phyloP scores from a whole-genome alignment of 2,329 filamentous ascomycete genomes.

The Zymoseptoria passerinii region DNA sequence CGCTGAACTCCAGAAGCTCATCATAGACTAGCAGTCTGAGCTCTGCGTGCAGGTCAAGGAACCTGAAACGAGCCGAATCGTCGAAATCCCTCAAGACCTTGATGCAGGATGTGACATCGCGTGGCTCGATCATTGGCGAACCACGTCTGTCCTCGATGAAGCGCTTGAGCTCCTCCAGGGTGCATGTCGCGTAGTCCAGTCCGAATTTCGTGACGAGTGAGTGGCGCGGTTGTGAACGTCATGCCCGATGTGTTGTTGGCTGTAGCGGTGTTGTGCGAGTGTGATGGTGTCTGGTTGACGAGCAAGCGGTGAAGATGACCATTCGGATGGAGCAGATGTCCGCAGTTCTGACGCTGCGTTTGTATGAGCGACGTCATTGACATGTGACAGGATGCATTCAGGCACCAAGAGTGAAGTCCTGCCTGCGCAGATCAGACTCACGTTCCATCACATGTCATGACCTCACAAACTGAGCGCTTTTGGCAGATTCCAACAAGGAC shows the following conservation, averaged over 20 bases:
- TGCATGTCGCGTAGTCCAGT: neutral
- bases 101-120: neutral
- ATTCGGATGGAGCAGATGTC: too few species aligned
- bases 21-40: conserved; percentile 5
- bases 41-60: conserved; percentile 11
- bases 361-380: neutral
- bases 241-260: neutral
- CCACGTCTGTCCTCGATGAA: too few species aligned
- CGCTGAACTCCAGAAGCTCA: neutral
- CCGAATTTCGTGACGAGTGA: neutral
- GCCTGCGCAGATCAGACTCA: neutral
- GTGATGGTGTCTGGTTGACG: too few species aligned
- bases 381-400: neutral
- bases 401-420: neutral
- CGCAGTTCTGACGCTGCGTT: too few species aligned
- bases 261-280: too few species aligned
- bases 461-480: too few species aligned
- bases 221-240: neutral
- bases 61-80: neutral
- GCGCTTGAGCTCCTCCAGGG: neutral
- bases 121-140: too few species aligned
- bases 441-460: neutral
- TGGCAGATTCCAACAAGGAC: too few species aligned
- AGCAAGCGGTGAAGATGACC: too few species aligned
- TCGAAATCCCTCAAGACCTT: neutral